A percentile compares a stretch with the other conserved stretches of the same genome.
Conservation (phyloP, 1,139 yeast species). For the Candida sojae region DNA sequence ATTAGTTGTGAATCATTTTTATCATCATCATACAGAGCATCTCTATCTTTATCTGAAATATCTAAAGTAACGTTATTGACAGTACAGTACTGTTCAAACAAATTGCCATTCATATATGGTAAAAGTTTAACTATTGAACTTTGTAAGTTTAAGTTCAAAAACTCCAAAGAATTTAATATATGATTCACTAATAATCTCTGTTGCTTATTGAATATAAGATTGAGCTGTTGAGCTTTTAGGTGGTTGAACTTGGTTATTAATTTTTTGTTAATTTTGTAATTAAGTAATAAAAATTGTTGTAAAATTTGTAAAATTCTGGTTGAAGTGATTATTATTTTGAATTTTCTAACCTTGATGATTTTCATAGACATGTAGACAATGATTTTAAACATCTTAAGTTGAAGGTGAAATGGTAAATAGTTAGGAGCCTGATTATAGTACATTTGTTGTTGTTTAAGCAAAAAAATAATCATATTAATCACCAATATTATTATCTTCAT, state of each 20-base stretch:
- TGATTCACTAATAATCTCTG: conserved; percentile 9
- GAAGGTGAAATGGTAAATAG: conserved; percentile 3
- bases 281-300: conserved; percentile 34
- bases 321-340: conserved; percentile 25
- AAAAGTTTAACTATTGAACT: conserved; percentile 31
- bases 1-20: conserved; percentile 10
- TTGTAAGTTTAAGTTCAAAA: conserved; percentile 31
- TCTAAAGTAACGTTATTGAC: conserved; percentile 35
- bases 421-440: conserved; percentile 2
- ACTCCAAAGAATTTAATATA: conserved; percentile 22
- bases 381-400: conserved; percentile 27
- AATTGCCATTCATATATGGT: conserved; percentile 39
- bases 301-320: conserved; percentile 25
- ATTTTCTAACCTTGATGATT: conserved; percentile 28
- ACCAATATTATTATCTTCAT: conserved; percentile 19
- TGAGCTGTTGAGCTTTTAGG: conserved; percentile 29
- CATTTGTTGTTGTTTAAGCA: conserved; percentile 23
- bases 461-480: conserved; percentile 24
- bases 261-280: conserved; percentile 40
- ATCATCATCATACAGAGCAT: conserved; percentile 9
- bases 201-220: conserved; percentile 19
- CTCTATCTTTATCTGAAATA: conserved; percentile 9
- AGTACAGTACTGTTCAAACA: conserved; percentile 42
- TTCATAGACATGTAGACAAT: conserved; percentile 33
- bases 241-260: conserved; percentile 33